These are phyloP conservation scores for Penstemon davidsonii DNA, from an alignment of 257 asterid species.

Conservation along the genomic window DNA sequence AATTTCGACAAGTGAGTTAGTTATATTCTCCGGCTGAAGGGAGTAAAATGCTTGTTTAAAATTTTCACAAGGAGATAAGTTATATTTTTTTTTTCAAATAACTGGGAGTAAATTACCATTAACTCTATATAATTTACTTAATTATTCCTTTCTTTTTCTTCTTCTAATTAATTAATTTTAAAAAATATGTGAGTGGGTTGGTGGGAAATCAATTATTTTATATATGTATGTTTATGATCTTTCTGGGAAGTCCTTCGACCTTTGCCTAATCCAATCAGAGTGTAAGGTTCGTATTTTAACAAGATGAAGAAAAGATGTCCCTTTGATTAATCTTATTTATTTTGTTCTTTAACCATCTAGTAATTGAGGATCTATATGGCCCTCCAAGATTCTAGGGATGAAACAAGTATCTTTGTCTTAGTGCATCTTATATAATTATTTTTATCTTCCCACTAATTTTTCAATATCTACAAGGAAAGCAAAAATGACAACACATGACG, in stretches of 20 bases:
- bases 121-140: too few relatives aligned
- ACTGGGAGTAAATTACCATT: too few relatives aligned
- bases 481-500: background rate
- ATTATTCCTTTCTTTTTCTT: too few relatives aligned
- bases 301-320: background rate
- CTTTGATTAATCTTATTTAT: background rate
- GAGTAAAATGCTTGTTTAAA: too few relatives aligned
- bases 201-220: background rate
- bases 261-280: constrained; percentile 15
- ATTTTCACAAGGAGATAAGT: too few relatives aligned
- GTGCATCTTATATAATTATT: constrained; percentile 9
- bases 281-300: background rate
- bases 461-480: background rate
- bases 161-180: too few relatives aligned
- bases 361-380: background rate
- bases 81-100: too few relatives aligned
- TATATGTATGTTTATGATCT: constrained; percentile 15
- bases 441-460: background rate
- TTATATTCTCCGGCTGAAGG: too few relatives aligned
- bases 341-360: background rate
- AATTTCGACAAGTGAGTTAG: too few relatives aligned
- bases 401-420: constrained; percentile 15
- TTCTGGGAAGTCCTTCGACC: background rate
- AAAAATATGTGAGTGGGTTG: background rate
- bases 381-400: constrained; percentile 15